Percentiles rank a stretch among this genome's conserved stretches.
Evolutionary conservation across 2,329 filamentous ascomycete genomes (phyloP).

Genomic region (Periconia digitata): DNA sequence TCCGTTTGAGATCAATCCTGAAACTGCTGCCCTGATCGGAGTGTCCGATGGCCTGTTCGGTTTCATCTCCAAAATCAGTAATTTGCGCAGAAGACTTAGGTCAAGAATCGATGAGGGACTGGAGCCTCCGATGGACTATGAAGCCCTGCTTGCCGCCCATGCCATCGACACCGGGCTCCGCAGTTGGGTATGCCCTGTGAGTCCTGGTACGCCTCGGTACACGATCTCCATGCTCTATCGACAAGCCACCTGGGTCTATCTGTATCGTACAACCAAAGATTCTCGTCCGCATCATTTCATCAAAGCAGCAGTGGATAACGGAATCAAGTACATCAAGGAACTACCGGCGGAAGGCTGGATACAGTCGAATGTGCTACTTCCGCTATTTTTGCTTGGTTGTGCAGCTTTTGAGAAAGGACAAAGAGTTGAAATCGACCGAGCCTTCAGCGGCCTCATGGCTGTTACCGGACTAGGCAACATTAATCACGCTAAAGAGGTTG

Average conservation of each 20-base stretch:
- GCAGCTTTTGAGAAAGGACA: constrained; percentile 60
- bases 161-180: constrained; percentile 75
- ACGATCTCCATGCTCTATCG: constrained; percentile 61
- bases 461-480: constrained; percentile 63
- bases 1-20: constrained; percentile 58
- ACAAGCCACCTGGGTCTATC: constrained; percentile 65
- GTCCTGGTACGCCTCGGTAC: constrained; percentile 55
- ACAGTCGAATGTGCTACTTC: constrained; percentile 62
- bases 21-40: constrained; percentile 68
- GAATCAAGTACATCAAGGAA: constrained; percentile 57
- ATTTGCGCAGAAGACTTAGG: constrained; percentile 73
- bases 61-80: constrained; percentile 76
- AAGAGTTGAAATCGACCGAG: constrained; percentile 56
- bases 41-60: constrained; percentile 81
- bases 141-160: constrained; percentile 70
- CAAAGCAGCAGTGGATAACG: constrained; percentile 59
- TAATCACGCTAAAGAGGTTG: constrained; percentile 56
- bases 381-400: constrained; percentile 63
- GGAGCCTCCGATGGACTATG: constrained; percentile 73
- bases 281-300: constrained; percentile 59
- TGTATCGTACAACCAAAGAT: constrained; percentile 62
- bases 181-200: constrained; percentile 68
- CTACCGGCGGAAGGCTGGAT: constrained; percentile 58
- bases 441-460: constrained; percentile 57
- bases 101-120: constrained; percentile 62